Conservation (phyloP, 768 basidiomycete genomes). For the Termitomyces sp. region DNA sequence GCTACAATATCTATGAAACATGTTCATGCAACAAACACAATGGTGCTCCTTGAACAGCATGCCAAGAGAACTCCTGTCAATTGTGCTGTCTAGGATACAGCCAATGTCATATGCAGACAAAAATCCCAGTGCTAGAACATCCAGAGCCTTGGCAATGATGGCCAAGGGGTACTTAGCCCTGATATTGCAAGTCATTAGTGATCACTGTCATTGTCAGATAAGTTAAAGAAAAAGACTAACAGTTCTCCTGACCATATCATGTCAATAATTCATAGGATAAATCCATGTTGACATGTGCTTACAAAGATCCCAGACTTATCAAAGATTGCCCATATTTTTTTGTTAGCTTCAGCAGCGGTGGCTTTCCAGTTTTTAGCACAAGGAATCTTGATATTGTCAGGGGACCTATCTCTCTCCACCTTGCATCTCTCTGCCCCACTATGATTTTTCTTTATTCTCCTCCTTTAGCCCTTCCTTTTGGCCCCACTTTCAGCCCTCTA, state of each 20-base stretch:
- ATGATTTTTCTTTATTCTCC: no score
- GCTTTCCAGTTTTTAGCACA: constrained; percentile 29
- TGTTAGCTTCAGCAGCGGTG: constrained; percentile 21
- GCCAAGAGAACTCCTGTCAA: background rate
- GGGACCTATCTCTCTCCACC: no score
- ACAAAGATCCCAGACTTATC: constrained; percentile 35
- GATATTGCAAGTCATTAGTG: no score
- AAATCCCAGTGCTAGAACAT: background rate
- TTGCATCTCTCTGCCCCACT: no score
- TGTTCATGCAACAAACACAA: no score
- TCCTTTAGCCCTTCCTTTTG: no score
- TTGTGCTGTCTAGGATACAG: background rate
- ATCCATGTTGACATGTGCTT: constrained; percentile 27
- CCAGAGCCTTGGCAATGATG: background rate
- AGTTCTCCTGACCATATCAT: constrained; percentile 32
- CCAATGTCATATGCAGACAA: background rate
- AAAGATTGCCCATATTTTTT: constrained; percentile 31
- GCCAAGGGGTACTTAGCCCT: background rate
- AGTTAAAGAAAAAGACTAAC: no score
- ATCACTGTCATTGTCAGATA: no score
- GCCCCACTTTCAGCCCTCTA: no score
- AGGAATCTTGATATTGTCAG: no score
- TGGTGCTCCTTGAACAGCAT: background rate
- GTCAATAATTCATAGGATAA: constrained; percentile 25
- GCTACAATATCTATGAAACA: background rate